A percentile compares a stretch with the other conserved stretches of the same genome.
These are phyloP conservation scores for Rhizophagus sp. DNA, from an alignment of 192 early-diverging fungal species.

Conservation along the genomic window DNA sequence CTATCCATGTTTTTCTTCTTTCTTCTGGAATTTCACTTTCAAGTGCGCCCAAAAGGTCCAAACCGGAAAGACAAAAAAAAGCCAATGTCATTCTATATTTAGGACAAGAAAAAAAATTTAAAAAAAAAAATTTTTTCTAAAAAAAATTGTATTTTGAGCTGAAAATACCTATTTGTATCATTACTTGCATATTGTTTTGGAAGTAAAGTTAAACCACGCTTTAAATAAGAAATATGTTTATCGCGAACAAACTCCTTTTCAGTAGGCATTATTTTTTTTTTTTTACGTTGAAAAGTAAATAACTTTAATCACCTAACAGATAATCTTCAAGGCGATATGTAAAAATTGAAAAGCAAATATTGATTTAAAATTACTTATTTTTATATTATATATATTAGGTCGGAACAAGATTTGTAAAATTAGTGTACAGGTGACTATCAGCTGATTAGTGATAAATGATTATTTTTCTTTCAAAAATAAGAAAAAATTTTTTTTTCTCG, in stretches of 20 bases:
- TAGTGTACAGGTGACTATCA: too few species aligned
- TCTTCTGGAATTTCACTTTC: constrained; percentile 52
- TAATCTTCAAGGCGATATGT: too few species aligned
- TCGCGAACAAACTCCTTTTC: constrained; percentile 44
- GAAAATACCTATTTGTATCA: constrained; percentile 69
- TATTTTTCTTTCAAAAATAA: too few species aligned
- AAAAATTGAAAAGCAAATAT: too few species aligned
- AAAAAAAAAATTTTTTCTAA: background rate
- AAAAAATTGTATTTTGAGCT: background rate
- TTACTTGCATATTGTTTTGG: constrained; percentile 67
- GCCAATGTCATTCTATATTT: constrained; percentile 79
- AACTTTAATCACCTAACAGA: too few species aligned
- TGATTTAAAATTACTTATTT: too few species aligned
- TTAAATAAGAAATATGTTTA: constrained; percentile 74
- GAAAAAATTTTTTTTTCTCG: too few species aligned
- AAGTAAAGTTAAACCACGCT: constrained; percentile 65
- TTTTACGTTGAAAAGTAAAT: too few species aligned
- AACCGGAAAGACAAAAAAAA: constrained; percentile 78
- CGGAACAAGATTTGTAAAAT: too few species aligned
- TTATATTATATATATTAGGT: too few species aligned
- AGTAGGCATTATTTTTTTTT: background rate
- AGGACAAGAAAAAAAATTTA: background rate
- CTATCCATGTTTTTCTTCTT: constrained; percentile 71
- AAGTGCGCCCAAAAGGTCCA: constrained; percentile 78
- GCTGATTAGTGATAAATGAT: too few species aligned